Evolutionary conservation across 192 early-diverging fungal genomes (phyloP).

Genomic region (Podila verticillata): DNA sequence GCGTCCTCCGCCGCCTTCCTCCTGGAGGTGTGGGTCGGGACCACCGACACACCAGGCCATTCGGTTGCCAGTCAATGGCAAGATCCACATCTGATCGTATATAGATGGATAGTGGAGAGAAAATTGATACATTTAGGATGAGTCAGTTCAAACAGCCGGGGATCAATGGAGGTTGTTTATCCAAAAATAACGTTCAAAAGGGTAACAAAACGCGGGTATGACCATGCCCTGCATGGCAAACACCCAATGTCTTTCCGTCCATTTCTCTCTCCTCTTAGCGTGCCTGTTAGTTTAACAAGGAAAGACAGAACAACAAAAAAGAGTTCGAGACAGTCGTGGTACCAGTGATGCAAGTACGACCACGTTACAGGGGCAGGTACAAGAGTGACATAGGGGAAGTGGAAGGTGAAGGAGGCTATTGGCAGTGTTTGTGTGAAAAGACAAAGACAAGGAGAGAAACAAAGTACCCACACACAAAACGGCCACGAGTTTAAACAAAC

Average conservation of each 20-base stretch:
- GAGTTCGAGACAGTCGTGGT: too few species aligned
- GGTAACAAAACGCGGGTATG: too few species aligned
- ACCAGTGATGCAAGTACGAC: too few species aligned
- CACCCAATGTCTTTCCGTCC: too few species aligned
- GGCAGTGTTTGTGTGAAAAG: background rate
- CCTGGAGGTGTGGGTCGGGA: conserved; percentile 38
- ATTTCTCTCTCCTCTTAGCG: too few species aligned
- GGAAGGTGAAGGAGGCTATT: background rate
- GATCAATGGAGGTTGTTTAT: too few species aligned
- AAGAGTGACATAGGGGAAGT: background rate
- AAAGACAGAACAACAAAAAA: too few species aligned
- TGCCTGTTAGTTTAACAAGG: too few species aligned
- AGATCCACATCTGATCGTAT: conserved; percentile 43
- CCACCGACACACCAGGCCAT: conserved; percentile 51
- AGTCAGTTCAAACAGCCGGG: background rate
- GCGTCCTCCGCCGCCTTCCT: background rate
- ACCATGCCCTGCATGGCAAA: too few species aligned
- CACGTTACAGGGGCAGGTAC: too few species aligned
- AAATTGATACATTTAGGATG: background rate
- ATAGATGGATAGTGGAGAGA: background rate
- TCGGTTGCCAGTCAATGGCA: conserved; percentile 43
- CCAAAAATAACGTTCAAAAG: too few species aligned
- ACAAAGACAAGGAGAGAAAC: background rate
- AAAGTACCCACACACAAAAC: background rate
- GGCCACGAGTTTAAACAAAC: too few species aligned